Percentiles rank a stretch among this genome's conserved stretches.
Conservation (phyloP, 345 rosid genomes). For the Mercurialis annua region DNA sequence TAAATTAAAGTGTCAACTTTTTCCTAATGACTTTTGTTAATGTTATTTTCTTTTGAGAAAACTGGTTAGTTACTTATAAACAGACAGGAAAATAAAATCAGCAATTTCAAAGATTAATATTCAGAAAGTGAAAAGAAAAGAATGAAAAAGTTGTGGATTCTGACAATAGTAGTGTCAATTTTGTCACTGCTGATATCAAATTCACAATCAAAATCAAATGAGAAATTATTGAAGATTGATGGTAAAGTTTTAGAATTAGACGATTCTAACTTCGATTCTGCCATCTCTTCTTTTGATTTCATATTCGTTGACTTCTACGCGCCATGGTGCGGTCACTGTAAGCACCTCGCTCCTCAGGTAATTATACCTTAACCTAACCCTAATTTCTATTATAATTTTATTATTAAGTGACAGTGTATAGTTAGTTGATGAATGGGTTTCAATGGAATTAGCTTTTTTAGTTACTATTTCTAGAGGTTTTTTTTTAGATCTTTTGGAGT, state of each 20-base stretch:
- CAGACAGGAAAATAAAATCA: too few relatives aligned
- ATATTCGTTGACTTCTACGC: slow-evolving; percentile 88
- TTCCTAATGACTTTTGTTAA: too few relatives aligned
- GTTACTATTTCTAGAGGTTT: too few relatives aligned
- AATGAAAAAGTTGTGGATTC: background rate
- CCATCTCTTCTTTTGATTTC: slow-evolving; percentile 68
- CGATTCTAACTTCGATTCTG: slow-evolving; percentile 77
- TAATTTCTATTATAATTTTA: too few relatives aligned
- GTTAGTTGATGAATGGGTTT: too few relatives aligned
- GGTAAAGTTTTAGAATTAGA: slow-evolving; percentile 78
- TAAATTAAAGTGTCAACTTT: too few relatives aligned
- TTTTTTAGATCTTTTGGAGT: too few relatives aligned
- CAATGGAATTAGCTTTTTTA: too few relatives aligned
- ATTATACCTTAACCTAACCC: background rate
- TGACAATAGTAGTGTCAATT: background rate
- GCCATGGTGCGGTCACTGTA: slow-evolving; percentile 99
- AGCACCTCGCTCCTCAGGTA: slow-evolving; percentile 93
- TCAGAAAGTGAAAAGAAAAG: background rate
- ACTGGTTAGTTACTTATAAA: too few relatives aligned
- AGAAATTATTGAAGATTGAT: slow-evolving; percentile 28
- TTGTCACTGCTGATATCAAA: background rate
- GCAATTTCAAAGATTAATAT: too few relatives aligned
- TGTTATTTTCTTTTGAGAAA: too few relatives aligned
- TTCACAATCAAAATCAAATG: background rate
- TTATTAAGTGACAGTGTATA: too few relatives aligned